Evolutionary conservation across 306 rosid species (phyloP).

Genomic region (Spatholobus suberectus): DNA sequence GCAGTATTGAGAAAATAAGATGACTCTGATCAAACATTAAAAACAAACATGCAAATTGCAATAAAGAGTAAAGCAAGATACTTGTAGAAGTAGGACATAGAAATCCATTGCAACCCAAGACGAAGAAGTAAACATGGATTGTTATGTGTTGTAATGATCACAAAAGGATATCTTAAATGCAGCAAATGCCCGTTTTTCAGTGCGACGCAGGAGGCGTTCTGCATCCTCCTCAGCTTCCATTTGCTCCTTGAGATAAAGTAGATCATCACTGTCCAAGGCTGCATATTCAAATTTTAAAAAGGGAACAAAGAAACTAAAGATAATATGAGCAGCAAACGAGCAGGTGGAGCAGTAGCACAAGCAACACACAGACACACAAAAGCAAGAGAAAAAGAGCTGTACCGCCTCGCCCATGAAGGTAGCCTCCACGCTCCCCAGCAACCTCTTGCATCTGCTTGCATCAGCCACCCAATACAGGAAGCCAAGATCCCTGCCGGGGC

Average conservation of each 20-base stretch:
- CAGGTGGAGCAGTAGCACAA: background rate
- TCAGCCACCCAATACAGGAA: slow-evolving; percentile 74
- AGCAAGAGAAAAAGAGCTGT: slow-evolving; percentile 39
- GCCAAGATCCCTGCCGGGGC: slow-evolving; percentile 99
- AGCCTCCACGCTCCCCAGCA: slow-evolving; percentile 99
- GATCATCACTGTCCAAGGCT: slow-evolving; percentile 99
- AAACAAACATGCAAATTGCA: background rate
- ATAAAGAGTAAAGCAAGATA: background rate
- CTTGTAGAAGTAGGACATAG: background rate
- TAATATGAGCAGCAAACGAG: slow-evolving; percentile 20
- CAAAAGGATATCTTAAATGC: slow-evolving; percentile 97
- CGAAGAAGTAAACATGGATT: background rate
- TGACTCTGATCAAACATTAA: background rate
- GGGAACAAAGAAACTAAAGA: slow-evolving; percentile 43
- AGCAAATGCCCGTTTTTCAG: slow-evolving; percentile 97
- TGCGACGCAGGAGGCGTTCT: slow-evolving; percentile 94
- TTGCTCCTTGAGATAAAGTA: slow-evolving; percentile 98
- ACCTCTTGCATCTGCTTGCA: slow-evolving; percentile 99
- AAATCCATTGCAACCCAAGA: slow-evolving; percentile 3
- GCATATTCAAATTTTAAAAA: slow-evolving; percentile 63
- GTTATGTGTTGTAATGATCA: background rate
- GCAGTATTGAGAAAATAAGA: slow-evolving; percentile 1
- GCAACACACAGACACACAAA: slow-evolving; percentile 15
- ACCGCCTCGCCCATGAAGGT: slow-evolving; percentile 99
- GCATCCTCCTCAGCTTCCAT: slow-evolving; percentile 99